These are phyloP conservation scores for Creolimax fragrantissima DNA, from an alignment of 78 protist species.

Conservation along the genomic window DNA sequence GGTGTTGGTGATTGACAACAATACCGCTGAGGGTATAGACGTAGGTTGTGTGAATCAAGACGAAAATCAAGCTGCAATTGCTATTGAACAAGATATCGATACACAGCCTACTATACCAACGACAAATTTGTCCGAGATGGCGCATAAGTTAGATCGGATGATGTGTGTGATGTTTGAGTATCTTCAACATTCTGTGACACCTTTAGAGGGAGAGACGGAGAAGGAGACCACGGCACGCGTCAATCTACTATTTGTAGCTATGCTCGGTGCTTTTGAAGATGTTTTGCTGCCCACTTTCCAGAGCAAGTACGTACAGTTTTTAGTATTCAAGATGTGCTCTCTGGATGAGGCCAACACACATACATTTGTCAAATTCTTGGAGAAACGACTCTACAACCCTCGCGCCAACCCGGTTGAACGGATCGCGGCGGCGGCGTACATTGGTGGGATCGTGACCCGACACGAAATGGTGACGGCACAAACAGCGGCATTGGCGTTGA, in stretches of 20 bases:
- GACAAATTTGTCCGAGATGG: neutral
- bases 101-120: neutral
- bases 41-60: neutral
- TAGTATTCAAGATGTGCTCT: neutral
- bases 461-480: neutral
- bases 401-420: neutral
- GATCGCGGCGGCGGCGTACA: neutral
- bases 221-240: neutral
- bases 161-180: slow-evolving; percentile 2
- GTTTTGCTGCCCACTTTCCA: neutral
- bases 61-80: neutral
- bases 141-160: neutral
- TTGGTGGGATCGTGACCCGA: neutral
- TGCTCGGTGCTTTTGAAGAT: neutral
- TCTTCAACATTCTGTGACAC: neutral
- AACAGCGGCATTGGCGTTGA: neutral
- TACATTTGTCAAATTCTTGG: neutral
- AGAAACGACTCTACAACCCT: neutral
- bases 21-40: neutral
- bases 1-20: neutral
- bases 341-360: neutral
- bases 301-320: neutral
- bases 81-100: neutral
- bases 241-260: neutral
- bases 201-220: neutral